Evolutionary conservation across 306 rosid genomes (phyloP).

Genomic region (Styphnolobium japonicum): DNA sequence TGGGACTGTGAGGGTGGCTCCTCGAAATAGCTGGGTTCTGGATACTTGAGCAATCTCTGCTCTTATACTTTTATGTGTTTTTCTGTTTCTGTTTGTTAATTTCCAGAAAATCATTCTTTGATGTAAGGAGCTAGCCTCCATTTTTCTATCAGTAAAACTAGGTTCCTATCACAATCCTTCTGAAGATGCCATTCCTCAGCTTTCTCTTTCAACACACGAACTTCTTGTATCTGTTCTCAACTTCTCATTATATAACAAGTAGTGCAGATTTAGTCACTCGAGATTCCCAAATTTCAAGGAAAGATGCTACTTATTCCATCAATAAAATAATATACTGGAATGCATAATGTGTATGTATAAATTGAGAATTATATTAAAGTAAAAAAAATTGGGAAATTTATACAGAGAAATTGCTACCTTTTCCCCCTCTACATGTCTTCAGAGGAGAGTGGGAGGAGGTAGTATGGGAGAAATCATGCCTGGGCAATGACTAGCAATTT

Average conservation of each 20-base stretch:
- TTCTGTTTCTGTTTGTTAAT: too few species aligned
- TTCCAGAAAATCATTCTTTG: too few species aligned
- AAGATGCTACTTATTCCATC: background rate
- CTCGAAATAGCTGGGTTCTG: too few species aligned
- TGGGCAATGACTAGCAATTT: background rate
- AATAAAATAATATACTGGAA: background rate
- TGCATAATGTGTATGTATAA: background rate
- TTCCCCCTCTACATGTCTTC: background rate
- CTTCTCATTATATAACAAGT: background rate
- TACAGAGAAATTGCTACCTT: background rate
- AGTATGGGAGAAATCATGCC: background rate
- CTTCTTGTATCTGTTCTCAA: constrained; percentile 4
- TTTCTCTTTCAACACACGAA: background rate
- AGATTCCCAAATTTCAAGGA: background rate
- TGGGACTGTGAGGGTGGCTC: too few species aligned
- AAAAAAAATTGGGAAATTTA: background rate
- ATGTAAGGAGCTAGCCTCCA: too few species aligned
- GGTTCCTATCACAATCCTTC: background rate
- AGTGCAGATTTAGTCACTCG: background rate
- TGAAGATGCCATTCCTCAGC: background rate
- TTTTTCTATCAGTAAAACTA: too few species aligned
- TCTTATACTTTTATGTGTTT: too few species aligned
- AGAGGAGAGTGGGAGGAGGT: background rate
- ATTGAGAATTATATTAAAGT: background rate
- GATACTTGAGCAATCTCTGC: too few species aligned